Evolutionary conservation across 179 eudicot genomes (phyloP).

Genomic region (Corrigiola litoralis): DNA sequence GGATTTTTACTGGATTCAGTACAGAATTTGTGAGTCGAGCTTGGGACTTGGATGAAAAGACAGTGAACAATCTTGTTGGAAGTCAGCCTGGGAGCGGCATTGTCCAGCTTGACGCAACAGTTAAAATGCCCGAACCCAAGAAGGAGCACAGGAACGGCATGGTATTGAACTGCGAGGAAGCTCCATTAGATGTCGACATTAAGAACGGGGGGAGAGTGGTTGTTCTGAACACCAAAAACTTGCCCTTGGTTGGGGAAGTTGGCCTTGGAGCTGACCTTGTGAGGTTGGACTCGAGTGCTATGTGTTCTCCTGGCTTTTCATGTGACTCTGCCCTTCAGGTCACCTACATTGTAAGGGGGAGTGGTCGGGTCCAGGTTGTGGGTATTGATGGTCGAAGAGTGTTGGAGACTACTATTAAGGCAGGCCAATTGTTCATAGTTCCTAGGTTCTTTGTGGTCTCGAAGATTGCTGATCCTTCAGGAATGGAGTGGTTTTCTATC

Average conservation of each 20-base stretch:
- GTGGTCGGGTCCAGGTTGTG: constrained; percentile 38
- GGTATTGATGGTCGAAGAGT: constrained; percentile 20
- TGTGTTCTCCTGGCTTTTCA: constrained; percentile 20
- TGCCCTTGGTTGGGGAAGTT: constrained; percentile 3
- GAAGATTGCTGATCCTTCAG: constrained; percentile 21
- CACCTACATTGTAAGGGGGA: constrained; percentile 32
- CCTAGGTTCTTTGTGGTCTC: constrained; percentile 27
- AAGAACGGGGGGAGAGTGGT: constrained; percentile 13
- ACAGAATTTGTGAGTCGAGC: constrained; percentile 66
- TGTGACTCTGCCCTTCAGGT: constrained; percentile 25
- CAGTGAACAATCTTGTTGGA: constrained; percentile 44
- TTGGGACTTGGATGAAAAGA: constrained; percentile 54
- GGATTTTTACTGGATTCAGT: constrained; percentile 66
- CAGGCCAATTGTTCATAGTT: constrained; percentile 36
- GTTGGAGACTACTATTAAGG: constrained; percentile 22
- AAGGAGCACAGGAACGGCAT: too few relatives aligned
- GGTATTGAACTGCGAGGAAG: too few relatives aligned
- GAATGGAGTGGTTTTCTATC: constrained; percentile 35
- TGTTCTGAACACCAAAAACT: not conserved
- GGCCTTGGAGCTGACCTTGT: constrained; percentile 17
- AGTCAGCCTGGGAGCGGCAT: constrained; percentile 47
- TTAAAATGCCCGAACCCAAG: constrained; percentile 54
- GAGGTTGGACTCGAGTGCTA: constrained; percentile 25
- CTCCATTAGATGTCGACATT: not conserved
- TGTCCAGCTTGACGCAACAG: constrained; percentile 39